Evolutionary conservation across 2,329 filamentous ascomycete genomes (phyloP).

Genomic region (Ilyonectria mors-panacis): DNA sequence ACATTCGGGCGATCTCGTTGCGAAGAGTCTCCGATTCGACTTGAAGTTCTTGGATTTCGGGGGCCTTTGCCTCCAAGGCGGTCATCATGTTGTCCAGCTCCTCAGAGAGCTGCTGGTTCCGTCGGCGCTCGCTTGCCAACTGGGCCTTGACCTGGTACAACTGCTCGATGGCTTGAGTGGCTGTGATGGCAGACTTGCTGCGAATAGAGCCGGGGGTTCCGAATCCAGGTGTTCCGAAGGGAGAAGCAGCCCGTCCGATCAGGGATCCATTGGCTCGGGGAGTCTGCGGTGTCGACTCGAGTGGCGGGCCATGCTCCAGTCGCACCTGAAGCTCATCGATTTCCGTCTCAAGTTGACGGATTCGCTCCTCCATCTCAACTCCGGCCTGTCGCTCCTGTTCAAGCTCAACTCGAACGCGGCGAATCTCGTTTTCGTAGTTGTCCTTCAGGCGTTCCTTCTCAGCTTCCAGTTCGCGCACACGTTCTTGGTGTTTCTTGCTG

Average conservation of each 20-base stretch:
- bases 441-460: conserved; percentile 74
- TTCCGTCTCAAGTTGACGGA: conserved; percentile 67
- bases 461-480: conserved; percentile 78
- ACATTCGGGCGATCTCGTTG: conserved; percentile 87
- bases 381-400: conserved; percentile 67
- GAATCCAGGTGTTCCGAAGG: conserved; percentile 71
- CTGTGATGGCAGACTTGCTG: conserved; percentile 69
- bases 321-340: conserved; percentile 68
- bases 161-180: conserved; percentile 75
- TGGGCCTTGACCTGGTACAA: conserved; percentile 79
- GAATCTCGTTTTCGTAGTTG: conserved; percentile 73
- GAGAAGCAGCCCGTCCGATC: conserved; percentile 68
- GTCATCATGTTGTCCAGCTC: conserved; percentile 89
- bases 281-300: conserved; percentile 70
- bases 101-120: conserved; percentile 80
- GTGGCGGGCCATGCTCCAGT: conserved; percentile 57
- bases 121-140: conserved; percentile 80
- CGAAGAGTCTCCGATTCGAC: conserved; percentile 86
- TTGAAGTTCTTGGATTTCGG: conserved; percentile 89
- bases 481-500: conserved; percentile 78
- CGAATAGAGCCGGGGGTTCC: conserved; percentile 72
- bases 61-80: conserved; percentile 87
- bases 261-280: conserved; percentile 72
- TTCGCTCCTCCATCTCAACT: conserved; percentile 63
- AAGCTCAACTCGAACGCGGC: conserved; percentile 69